Evolutionary conservation across 1,284 basidiomycete genomes (phyloP), one percentile per base, ranked within the genome.

Genomic region (Ceratobasidium theobromae): DNA sequence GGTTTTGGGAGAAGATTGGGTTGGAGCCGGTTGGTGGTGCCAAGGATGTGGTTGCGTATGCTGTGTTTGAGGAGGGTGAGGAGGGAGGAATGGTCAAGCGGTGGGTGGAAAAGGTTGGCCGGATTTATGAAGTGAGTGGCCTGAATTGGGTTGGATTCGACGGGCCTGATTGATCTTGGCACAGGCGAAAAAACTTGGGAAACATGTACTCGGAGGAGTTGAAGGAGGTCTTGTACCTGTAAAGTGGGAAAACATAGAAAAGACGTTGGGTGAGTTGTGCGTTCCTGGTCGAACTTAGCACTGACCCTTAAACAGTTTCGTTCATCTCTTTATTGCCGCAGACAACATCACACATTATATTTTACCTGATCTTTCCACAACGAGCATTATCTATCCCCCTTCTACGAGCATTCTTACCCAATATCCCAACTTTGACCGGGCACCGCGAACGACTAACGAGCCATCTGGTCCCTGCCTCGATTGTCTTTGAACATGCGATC

Each of bases 1-100:
- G 85, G 1, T 93, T 92, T 73, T 93, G 91, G 91, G 85, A 88
- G 69, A 92, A 90, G 72, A 80, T 93, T 30, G 89, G 88, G 0
- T 74, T 94, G 54, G 80, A 81, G 28, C 91, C 91, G 0, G 79
- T 84, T 38, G 80, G 81, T 43, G 91, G 91, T 1, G 77, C 76
- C 55, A 93, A 93, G 75, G 79, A 92, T 69, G 79, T 88, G 0
- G 80, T 79, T 0, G 83, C 83, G 0, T 90, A 86, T 73, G 82
- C 86, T 0, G 76, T 93, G 48, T 87, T 83, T 68, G 89, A 92
- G 70, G 78, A 79, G 35, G 80, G 79, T 1, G 80, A 80, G 35
- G 78, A 79, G 52, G 77, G 78, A 52, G 71, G 73, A 0, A 74
- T 80, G 33, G 81, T 86, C 6, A 78, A 80, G 43, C 71, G 68